phyloP scores from a whole-genome alignment of 805 yeast genomes.

The Candida gorgasii region DNA sequence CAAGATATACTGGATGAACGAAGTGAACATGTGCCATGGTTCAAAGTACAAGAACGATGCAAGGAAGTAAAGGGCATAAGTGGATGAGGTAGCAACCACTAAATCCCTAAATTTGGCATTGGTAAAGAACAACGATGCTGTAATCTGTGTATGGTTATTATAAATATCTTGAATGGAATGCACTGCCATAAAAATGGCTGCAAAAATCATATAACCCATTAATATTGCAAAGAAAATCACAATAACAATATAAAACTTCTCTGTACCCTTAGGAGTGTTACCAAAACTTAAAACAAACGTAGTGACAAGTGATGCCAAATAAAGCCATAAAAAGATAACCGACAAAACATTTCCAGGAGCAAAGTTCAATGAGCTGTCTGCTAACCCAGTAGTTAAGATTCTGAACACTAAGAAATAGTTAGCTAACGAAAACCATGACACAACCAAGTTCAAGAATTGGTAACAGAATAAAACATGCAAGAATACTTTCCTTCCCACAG shows the following conservation, averaged over 20 bases:
- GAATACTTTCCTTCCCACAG: slow-evolving; percentile 47
- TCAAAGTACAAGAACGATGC: slow-evolving; percentile 61
- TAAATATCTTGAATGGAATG: slow-evolving; percentile 46
- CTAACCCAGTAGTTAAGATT: slow-evolving; percentile 55
- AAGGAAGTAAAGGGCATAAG: slow-evolving; percentile 60
- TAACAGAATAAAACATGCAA: slow-evolving; percentile 58
- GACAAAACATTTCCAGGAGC: slow-evolving; percentile 52
- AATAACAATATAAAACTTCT: slow-evolving; percentile 51
- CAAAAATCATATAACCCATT: slow-evolving; percentile 59
- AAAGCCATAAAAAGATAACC: slow-evolving; percentile 54
- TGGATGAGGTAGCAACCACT: slow-evolving; percentile 59
- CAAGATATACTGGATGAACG: slow-evolving; percentile 52
- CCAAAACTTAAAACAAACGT: slow-evolving; percentile 67
- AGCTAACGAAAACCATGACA: slow-evolving; percentile 66
- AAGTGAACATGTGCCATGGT: slow-evolving; percentile 66
- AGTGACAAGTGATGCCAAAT: slow-evolving; percentile 55
- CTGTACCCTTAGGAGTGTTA: slow-evolving; percentile 63
- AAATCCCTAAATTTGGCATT: slow-evolving; percentile 47
- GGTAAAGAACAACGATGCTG: slow-evolving; percentile 47
- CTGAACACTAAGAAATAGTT: slow-evolving; percentile 65
- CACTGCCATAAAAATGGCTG: slow-evolving; percentile 59
- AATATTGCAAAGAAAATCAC: slow-evolving; percentile 59
- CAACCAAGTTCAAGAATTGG: slow-evolving; percentile 52
- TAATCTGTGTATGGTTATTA: slow-evolving; percentile 33
- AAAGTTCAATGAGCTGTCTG: slow-evolving; percentile 36